Evolutionary conservation across 768 basidiomycete species (phyloP).

Genomic region (Boletus subcaerulescens): DNA sequence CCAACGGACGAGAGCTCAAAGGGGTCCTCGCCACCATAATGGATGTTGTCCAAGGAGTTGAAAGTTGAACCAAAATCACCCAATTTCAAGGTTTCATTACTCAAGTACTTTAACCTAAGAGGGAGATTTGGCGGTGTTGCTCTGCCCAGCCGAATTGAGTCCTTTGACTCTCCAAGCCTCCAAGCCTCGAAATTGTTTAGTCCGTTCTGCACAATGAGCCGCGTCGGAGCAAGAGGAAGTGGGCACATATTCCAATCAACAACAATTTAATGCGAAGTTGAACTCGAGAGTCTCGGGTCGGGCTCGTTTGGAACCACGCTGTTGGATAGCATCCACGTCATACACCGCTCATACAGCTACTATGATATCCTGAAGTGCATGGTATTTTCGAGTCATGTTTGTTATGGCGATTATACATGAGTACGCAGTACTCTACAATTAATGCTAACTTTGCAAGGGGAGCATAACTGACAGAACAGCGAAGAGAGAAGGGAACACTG

Average conservation of each 20-base stretch:
- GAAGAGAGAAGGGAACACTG: not conserved
- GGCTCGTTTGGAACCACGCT: no score
- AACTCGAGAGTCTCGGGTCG: no score
- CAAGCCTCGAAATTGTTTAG: no score
- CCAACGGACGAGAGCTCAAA: constrained; percentile 56
- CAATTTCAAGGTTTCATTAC: no score
- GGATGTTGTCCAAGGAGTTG: not conserved
- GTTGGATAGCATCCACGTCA: no score
- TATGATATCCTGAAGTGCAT: not conserved
- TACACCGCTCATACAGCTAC: not conserved
- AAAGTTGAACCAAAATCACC: not conserved
- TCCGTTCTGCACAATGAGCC: no score
- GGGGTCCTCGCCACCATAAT: constrained; percentile 30
- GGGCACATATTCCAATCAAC: no score
- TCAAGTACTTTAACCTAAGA: not conserved
- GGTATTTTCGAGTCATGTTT: constrained; percentile 7
- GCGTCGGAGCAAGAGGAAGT: no score
- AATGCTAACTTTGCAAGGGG: constrained; percentile 6
- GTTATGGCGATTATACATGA: constrained; percentile 14
- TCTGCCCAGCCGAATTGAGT: no score
- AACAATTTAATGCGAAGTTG: no score
- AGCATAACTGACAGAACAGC: constrained; percentile 5
- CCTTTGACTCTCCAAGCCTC: no score
- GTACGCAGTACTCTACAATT: constrained; percentile 20
- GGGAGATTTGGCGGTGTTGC: not conserved